phyloP scores from a whole-genome alignment of 2,329 filamentous ascomycete genomes.

The Clonostachys rhizophaga region DNA sequence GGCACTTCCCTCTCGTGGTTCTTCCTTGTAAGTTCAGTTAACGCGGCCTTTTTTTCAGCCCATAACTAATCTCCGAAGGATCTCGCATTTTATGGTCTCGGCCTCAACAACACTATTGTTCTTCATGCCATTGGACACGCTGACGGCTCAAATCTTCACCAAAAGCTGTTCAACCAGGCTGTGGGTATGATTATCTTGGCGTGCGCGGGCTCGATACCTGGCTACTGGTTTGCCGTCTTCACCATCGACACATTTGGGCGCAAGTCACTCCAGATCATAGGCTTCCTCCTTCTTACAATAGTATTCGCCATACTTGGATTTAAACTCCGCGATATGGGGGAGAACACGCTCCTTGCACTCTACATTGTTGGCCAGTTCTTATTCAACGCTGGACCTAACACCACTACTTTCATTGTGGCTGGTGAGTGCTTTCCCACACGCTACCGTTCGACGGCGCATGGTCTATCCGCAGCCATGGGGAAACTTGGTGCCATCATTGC shows the following conservation, averaged over 20 bases:
- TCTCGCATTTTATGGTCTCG: constrained; percentile 63
- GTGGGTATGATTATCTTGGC: constrained; percentile 74
- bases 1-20: constrained; percentile 82
- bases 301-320: constrained; percentile 62
- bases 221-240: constrained; percentile 74
- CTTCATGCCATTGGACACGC: constrained; percentile 69
- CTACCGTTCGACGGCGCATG: constrained; percentile 59
- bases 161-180: constrained; percentile 66
- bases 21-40: constrained; percentile 46
- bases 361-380: constrained; percentile 64
- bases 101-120: constrained; percentile 71
- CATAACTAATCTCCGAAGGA: constrained; percentile 38
- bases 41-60: too few relatives aligned
- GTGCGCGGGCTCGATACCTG: constrained; percentile 72
- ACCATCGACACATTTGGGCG: constrained; percentile 72
- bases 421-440: constrained; percentile 62
- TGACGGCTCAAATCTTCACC: constrained; percentile 57
- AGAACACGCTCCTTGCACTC: constrained; percentile 48
- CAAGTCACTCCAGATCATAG: constrained; percentile 67
- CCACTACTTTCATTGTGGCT: constrained; percentile 61
- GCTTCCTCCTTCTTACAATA: constrained; percentile 56
- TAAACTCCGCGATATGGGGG: constrained; percentile 41
- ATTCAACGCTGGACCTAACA: constrained; percentile 63
- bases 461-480: constrained; percentile 60
- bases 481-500: constrained; percentile 66